phyloP scores from a whole-genome alignment of 2,329 filamentous ascomycete species.

The Ophiostoma fasciatum region DNA sequence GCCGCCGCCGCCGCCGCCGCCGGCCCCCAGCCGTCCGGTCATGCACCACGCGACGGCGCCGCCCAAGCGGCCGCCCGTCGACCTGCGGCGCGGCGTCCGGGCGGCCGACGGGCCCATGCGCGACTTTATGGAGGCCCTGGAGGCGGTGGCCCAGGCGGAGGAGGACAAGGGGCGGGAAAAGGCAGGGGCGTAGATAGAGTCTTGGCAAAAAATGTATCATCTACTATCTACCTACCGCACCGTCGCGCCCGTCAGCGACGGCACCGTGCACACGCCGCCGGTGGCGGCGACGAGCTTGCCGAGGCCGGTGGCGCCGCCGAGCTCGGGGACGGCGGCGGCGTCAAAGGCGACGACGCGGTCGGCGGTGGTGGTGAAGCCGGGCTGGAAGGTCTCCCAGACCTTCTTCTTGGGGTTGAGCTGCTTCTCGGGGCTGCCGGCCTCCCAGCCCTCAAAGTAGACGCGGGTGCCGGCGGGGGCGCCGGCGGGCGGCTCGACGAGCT shows the following conservation, averaged over 20 bases:
- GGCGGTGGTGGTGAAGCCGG: conserved; percentile 83
- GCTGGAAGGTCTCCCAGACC: conserved; percentile 94
- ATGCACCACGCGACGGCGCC: too few relatives aligned
- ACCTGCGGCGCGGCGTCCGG: too few relatives aligned
- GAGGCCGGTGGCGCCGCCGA: conserved; percentile 55
- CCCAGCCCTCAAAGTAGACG: conserved; percentile 88
- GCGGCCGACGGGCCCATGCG: too few relatives aligned
- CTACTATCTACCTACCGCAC: conserved; percentile 72
- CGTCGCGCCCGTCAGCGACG: conserved; percentile 62
- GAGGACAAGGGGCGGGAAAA: too few relatives aligned
- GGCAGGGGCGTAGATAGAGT: too few relatives aligned
- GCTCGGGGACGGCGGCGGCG: conserved; percentile 57
- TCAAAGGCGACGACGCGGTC: conserved; percentile 76
- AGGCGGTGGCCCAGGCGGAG: too few relatives aligned
- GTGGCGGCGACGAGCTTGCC: conserved; percentile 60
- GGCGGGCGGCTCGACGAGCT: conserved; percentile 73
- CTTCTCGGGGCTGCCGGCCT: conserved; percentile 82
- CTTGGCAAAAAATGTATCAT: too few relatives aligned
- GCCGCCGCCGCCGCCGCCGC: too few relatives aligned
- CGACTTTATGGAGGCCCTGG: too few relatives aligned
- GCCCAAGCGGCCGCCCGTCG: too few relatives aligned
- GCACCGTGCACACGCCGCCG: conserved; percentile 71
- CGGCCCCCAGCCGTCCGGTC: too few relatives aligned
- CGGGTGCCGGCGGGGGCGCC: conserved; percentile 70
- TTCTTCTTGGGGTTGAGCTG: conserved; percentile 99